Evolutionary conservation across 257 asterid genomes (phyloP).

Genomic region (Verbena officinalis): DNA sequence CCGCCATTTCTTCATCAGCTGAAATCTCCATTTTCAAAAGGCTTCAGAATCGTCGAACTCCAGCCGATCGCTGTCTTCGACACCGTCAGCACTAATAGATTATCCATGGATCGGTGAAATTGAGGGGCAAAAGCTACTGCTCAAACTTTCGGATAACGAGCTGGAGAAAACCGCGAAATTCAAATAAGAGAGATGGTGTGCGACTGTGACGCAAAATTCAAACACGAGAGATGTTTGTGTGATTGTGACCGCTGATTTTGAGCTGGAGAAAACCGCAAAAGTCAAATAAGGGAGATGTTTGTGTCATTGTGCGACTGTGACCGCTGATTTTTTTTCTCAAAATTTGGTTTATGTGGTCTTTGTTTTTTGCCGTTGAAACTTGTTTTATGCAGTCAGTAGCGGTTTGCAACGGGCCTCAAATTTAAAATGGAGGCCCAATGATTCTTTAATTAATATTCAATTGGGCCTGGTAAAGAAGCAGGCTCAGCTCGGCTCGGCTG

Average conservation of each 20-base stretch:
- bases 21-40: conserved; percentile 57
- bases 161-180: neutral
- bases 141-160: neutral
- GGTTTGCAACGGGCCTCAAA: neutral
- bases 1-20: conserved; percentile 76
- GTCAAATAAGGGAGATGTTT: neutral
- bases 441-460: too few species aligned
- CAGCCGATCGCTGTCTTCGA: conserved; percentile 60
- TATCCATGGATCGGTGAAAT: conserved; percentile 33
- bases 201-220: too few species aligned
- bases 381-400: neutral
- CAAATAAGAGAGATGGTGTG: too few species aligned
- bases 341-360: too few species aligned
- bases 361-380: too few species aligned
- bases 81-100: conserved; percentile 49
- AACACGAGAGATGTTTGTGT: too few species aligned
- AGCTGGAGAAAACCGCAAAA: neutral
- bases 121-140: neutral
- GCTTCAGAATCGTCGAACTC: too few species aligned
- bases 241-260: too few species aligned
- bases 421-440: neutral
- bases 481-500: too few species aligned
- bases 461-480: too few species aligned
- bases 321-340: too few species aligned
- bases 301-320: too few species aligned